phyloP scores from a whole-genome alignment of 306 rosid species.

The Senna siamea region DNA sequence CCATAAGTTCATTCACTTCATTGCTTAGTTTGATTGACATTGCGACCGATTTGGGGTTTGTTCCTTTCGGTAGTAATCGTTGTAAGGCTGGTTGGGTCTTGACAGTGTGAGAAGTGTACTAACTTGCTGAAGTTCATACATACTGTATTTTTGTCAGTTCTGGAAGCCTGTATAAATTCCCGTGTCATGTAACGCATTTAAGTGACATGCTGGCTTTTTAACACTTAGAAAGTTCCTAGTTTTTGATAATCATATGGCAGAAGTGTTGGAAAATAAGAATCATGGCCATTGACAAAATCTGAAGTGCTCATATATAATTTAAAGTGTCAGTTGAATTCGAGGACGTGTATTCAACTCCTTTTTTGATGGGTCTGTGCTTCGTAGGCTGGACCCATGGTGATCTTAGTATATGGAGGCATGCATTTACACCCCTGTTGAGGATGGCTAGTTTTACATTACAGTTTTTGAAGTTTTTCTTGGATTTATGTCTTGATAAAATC shows the following conservation, averaged over 20 bases:
- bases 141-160: neutral
- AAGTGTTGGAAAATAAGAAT: neutral
- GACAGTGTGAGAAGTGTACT: neutral
- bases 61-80: neutral
- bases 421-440: neutral
- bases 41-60: neutral
- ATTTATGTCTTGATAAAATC: neutral
- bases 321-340: too few relatives aligned
- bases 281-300: too few relatives aligned
- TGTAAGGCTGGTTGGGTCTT: neutral
- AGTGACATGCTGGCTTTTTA: too few relatives aligned
- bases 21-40: neutral
- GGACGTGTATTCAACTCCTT: too few relatives aligned
- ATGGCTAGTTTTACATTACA: neutral
- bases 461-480: neutral
- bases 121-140: conserved; percentile 1
- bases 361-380: too few relatives aligned
- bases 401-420: neutral
- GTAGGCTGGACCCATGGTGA: too few relatives aligned
- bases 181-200: neutral
- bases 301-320: too few relatives aligned
- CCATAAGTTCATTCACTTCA: conserved; percentile 57
- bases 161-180: neutral
- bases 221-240: neutral
- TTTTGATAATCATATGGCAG: neutral